Evolutionary conservation across 1,284 basidiomycete species (phyloP), one percentile per base, ranked within the genome.

Genomic region (Trametes pubescens): DNA sequence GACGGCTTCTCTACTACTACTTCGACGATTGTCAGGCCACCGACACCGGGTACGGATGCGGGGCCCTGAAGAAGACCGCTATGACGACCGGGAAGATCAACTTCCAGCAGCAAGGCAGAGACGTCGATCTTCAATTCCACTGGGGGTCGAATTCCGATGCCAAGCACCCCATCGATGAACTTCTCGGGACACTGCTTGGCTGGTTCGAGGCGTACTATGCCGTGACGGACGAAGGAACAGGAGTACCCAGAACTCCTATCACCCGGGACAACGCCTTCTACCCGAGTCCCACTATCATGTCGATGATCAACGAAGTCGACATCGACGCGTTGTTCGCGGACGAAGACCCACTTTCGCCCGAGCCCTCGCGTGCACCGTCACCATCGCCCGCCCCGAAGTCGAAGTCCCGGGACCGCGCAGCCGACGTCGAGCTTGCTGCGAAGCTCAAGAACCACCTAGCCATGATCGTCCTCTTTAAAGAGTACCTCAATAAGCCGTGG

Each of bases 141-240:
- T 29, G 37, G 52, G 14, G n/a, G 4, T 13, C n/a, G 37, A 16
- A 4, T 2, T 43, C n/a, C 11, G 10, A 54, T 26, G 8, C 7
- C 11, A 13, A 26, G 5, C 52, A 61, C 43, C 53, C 47, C 11
- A n/a, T 61, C 18, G 49, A 61, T n/a, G 16, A 14, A 3, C 3
- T 61, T 8, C 11, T 61, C 53, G 8, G 11, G 4, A 24, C 10
- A 7, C 22, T 61, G 4, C 52, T 61, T 9, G 26, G 34, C 6
- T 61, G 59, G 59, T 61, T 61, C 44, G 48, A 49, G 26, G 59
- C 59, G 8, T 37, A 54, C 46, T 49, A 61, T 18, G 51, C 58
- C 43, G 29, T 58, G 38, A 26, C 24, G 2, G 13, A 40, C 35
- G 35, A 11, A 38, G n/a, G 35, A 24, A 24, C 21, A 2, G 29